Evolutionary conservation across 768 basidiomycete species (phyloP).

Genomic region (Sistotremastrum suecicum): DNA sequence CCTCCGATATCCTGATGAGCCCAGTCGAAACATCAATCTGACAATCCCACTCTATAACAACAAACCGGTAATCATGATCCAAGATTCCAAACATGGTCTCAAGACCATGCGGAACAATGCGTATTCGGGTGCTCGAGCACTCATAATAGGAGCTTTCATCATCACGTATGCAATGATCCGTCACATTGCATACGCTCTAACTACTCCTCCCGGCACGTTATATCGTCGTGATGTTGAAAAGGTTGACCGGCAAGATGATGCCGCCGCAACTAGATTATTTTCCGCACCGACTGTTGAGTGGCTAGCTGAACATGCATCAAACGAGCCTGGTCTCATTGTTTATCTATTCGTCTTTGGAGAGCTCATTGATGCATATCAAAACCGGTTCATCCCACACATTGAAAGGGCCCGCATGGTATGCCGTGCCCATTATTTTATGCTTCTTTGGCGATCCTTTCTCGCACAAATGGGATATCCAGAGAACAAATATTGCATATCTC

Average conservation of each 20-base stretch:
- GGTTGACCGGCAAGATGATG: slow-evolving; percentile 31
- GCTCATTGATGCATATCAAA: slow-evolving; percentile 17
- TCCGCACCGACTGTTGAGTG: slow-evolving; percentile 19
- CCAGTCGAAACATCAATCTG: slow-evolving; percentile 4
- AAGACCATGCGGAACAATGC: slow-evolving; percentile 24
- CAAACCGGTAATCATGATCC: slow-evolving; percentile 16
- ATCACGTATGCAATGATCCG: slow-evolving; percentile 11
- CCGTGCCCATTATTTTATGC: slow-evolving; percentile 13
- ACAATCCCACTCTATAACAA: slow-evolving; percentile 7
- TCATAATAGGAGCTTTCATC: slow-evolving; percentile 13
- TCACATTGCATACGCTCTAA: slow-evolving; percentile 8
- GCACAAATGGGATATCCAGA: slow-evolving; percentile 6
- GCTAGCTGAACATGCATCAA: slow-evolving; percentile 13
- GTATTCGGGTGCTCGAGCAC: slow-evolving; percentile 17
- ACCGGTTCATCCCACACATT: slow-evolving; percentile 10
- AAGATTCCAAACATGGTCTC: slow-evolving; percentile 22
- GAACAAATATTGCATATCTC: slow-evolving; percentile 12
- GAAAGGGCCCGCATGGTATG: slow-evolving; percentile 14
- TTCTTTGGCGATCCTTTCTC: slow-evolving; percentile 13
- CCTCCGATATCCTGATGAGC: slow-evolving; percentile 1
- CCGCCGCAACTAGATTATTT: slow-evolving; percentile 25
- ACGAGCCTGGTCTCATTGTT: slow-evolving; percentile 14
- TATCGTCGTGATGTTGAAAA: slow-evolving; percentile 22
- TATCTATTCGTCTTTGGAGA: slow-evolving; percentile 25
- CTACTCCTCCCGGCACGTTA: slow-evolving; percentile 11